Base-by-base conservation (phyloP, 345 rosid species). In the Euphorbia pulcherrima region DNA sequence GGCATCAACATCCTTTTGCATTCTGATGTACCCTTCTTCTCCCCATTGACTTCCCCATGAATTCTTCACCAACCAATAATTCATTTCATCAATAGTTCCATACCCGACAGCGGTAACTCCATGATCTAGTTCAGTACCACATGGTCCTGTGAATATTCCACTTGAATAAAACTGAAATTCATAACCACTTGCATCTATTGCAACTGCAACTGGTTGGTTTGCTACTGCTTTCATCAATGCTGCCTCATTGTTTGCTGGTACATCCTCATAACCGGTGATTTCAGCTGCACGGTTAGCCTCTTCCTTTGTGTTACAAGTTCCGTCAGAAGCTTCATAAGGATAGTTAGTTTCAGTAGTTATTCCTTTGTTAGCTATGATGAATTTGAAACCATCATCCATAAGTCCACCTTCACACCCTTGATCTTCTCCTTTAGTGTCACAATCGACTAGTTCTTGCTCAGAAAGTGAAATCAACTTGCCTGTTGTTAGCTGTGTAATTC, bases 401-500 rank as follows among this genome's bases (percentile, higher is more conserved):
- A 71, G 67, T 0, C 84, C 82, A 2, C 82, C 84, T 10, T 60
- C 37, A 17, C 74, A 72, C 21, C 78, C 75, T 11, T 71, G 70
- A 28, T 67, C 70, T 37, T 23, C 70, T n/a, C 70, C 33, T 1
- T 35, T 47, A 3, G 46, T 69, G 68, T 81, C 87, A 67, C 85
- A 84, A 41, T 79, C 83, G 11, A 84, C 82, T 17, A 84, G 52
- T 67, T 84, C 80, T 67, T 84, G 85, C 48, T 81, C 83, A 0
- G 85, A 81, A 0, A 79, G 71, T 2, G 82, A 79, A 26, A 77
- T 47, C 58, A 81, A 13, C 67, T 81, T 77, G 0, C 79, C 74
- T 0, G 78, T 57, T 37, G 74, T 44, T 4, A 81, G 50, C 67
- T 64, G 26, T 16, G 64, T 48, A 24, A 81, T 46, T 59, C 83